Conservation (phyloP, 1,139 yeast species). For the Tardiomyces depauwii region DNA sequence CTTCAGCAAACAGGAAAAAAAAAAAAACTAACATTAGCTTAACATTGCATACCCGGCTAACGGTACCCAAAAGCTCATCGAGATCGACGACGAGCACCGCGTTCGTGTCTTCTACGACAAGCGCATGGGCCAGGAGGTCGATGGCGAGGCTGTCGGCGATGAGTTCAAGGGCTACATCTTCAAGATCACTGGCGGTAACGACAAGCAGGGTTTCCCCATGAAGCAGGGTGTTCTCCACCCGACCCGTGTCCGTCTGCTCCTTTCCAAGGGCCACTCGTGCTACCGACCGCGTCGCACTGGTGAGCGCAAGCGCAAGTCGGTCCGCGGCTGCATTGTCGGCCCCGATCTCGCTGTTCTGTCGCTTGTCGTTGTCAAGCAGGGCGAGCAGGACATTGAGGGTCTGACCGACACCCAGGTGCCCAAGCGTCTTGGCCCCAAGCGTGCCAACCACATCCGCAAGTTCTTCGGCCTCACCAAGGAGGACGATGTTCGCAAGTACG, state of each 20-base stretch:
- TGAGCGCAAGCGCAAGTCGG: conserved; percentile 99
- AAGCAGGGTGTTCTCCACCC: conserved; percentile 99
- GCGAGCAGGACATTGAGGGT: conserved; percentile 93
- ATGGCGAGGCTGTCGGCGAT: conserved; percentile 96
- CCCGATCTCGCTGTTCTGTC: conserved; percentile 94
- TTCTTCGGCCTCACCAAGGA: conserved; percentile 98
- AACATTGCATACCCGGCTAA: conserved; percentile 99
- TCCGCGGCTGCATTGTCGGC: conserved; percentile 98
- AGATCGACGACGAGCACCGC: conserved; percentile 98
- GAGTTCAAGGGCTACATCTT: conserved; percentile 99
- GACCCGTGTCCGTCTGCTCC: conserved; percentile 95
- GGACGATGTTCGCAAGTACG: conserved; percentile 91
- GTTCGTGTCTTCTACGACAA: conserved; percentile 98
- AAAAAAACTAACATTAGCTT: conserved; percentile 38
- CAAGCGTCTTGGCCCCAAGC: conserved; percentile 99
- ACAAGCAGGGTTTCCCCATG: conserved; percentile 99
- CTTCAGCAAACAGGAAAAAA: too few species aligned
- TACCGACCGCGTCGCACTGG: conserved; percentile 99
- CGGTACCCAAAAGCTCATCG: conserved; percentile 98
- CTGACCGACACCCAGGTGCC: conserved; percentile 90
- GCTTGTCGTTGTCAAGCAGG: conserved; percentile 91
- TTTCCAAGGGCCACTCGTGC: conserved; percentile 93
- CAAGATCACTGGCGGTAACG: conserved; percentile 99
- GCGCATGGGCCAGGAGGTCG: conserved; percentile 99
- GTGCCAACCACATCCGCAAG: conserved; percentile 99